Conservation (phyloP, 2,329 filamentous ascomycete genomes). For the Fusarium beomiforme region DNA sequence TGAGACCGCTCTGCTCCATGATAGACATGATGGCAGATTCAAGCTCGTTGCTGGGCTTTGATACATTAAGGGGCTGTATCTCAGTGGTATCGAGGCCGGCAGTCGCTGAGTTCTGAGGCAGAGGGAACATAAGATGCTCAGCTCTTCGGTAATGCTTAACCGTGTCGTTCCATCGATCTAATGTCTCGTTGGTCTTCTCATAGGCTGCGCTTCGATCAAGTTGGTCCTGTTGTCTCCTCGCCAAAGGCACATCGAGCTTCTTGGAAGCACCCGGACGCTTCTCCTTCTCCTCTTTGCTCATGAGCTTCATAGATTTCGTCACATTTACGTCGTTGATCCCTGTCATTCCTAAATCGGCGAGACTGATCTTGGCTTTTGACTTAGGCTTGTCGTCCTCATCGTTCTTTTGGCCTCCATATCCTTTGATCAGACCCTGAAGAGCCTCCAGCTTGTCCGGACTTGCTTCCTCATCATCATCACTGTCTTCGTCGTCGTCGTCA, state of each 20-base stretch:
- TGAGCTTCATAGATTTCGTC: slow-evolving; percentile 81
- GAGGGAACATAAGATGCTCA: slow-evolving; percentile 88
- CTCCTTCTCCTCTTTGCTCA: slow-evolving; percentile 70
- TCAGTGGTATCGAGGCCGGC: slow-evolving; percentile 70
- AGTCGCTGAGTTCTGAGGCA: slow-evolving; percentile 75
- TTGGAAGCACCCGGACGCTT: slow-evolving; percentile 58
- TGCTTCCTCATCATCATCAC: slow-evolving; percentile 54
- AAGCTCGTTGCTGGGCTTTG: slow-evolving; percentile 78
- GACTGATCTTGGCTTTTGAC: slow-evolving; percentile 73
- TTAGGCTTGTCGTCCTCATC: slow-evolving; percentile 58
- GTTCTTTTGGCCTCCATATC: slow-evolving; percentile 72
- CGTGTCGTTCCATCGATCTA: slow-evolving; percentile 92
- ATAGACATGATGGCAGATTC: slow-evolving; percentile 89
- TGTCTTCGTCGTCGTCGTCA: slow-evolving; percentile 58
- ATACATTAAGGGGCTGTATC: slow-evolving; percentile 70
- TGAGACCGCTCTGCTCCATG: slow-evolving; percentile 86
- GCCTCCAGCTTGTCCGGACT: slow-evolving; percentile 69
- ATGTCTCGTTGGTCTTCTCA: slow-evolving; percentile 88
- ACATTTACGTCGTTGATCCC: slow-evolving; percentile 78
- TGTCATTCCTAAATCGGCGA: slow-evolving; percentile 78
- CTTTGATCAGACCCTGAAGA: slow-evolving; percentile 74
- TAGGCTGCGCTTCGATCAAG: slow-evolving; percentile 85
- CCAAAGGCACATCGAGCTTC: slow-evolving; percentile 84
- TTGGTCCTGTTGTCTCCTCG: slow-evolving; percentile 86
- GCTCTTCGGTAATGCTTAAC: slow-evolving; percentile 93